phyloP scores from a whole-genome alignment of 257 asterid species.

The Nicotiana knightiana region DNA sequence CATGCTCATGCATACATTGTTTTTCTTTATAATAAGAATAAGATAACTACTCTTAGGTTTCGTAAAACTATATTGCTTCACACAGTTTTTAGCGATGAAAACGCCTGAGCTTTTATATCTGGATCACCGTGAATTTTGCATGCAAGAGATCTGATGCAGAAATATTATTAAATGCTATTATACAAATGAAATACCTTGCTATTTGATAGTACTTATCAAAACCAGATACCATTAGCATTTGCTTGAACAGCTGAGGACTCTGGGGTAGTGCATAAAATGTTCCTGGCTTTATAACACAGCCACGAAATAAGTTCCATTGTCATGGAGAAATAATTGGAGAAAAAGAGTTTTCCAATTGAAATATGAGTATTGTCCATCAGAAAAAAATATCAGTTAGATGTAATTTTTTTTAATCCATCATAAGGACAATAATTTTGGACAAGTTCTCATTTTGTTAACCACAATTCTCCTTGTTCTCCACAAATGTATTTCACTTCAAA shows the following conservation, averaged over 20 bases:
- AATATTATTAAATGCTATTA: background rate
- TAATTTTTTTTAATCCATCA: background rate
- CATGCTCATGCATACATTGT: background rate
- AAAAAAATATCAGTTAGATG: background rate
- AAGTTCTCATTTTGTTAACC: background rate
- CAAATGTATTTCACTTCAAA: background rate
- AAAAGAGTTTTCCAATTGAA: background rate
- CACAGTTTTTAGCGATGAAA: background rate
- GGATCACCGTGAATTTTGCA: background rate
- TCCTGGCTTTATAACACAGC: constrained; percentile 70
- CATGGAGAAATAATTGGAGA: constrained; percentile 15
- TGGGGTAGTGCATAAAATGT: constrained; percentile 97
- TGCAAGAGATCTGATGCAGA: background rate
- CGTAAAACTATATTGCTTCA: background rate
- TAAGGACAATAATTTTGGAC: no score
- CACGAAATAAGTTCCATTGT: constrained; percentile 27
- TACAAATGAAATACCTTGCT: constrained; percentile 59
- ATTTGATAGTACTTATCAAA: constrained; percentile 88
- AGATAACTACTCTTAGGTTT: background rate
- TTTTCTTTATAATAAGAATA: background rate
- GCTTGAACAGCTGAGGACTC: constrained; percentile 99
- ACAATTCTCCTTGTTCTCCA: background rate
- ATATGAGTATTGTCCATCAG: background rate
- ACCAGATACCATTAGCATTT: constrained; percentile 99
- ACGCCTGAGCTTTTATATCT: background rate